Base-by-base conservation (phyloP, 2,329 filamentous ascomycete genomes). In the Alternaria sp. region DNA sequence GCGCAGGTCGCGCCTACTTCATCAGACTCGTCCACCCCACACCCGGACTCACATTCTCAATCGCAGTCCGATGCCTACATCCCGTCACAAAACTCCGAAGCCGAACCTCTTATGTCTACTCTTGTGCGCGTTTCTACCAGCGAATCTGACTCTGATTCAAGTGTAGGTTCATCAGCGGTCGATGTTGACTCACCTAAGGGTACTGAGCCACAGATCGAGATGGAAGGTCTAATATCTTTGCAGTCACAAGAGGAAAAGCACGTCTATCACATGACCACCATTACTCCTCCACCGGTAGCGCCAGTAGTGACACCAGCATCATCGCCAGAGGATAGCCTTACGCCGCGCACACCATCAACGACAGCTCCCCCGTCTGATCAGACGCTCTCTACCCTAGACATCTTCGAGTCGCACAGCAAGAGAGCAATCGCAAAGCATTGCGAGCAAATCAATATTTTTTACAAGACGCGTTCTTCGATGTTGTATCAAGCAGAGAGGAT, bases 391-490 rank as follows among this genome's bases (percentile, higher is more conserved):
- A 17, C 14, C 17, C 14, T 23, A 13, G 44, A 48, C 5, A n/a
- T 48, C 10, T 39, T 21, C 14, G 41, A 54, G 40, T 39, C 17
- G 21, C 37, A 11, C 3, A 24, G 37, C 37, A 24, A 40, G 1
- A 9, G 11, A 24, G 21, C 37, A 39, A 36, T 26, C 31, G 42
- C 17, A 4, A 7, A 51, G 13, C 60, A 60, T 21, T 44, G 33
- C 10, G 46, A 51, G 33, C 51, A 42, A 24, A 26, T 46, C 4
- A 50, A 36, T 13, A 53, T 56, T 11, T 65, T 51, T 46, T 29
- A 11, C 4, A 53, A 60, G 29, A 72, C 69, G 11, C 51, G 59
- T 5, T 11, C 41, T 8, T 21, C 44, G 2, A 58, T 68, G 51
- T 21, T 36, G 9, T 21, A 37, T 14, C 26, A 54, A 33, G 56